phyloP scores from a whole-genome alignment of 1,284 basidiomycete species.

The Testicularia cyperi region DNA sequence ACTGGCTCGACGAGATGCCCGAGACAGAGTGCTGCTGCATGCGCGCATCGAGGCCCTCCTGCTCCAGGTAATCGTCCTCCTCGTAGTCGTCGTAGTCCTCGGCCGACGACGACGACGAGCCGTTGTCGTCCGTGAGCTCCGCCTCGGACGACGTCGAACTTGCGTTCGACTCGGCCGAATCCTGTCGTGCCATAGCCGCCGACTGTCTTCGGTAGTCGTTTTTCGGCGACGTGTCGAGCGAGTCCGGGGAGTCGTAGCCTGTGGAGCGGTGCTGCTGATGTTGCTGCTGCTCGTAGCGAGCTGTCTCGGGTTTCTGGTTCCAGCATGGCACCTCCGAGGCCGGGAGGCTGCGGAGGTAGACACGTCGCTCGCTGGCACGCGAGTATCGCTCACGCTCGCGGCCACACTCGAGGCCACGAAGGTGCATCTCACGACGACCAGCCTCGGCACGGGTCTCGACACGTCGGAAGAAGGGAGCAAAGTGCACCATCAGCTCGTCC shows the following conservation, averaged over 20 bases:
- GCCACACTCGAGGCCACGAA: constrained; percentile 56
- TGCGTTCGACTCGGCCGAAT: constrained; percentile 38
- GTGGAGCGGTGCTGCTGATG: constrained; percentile 28
- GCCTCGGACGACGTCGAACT: constrained; percentile 51
- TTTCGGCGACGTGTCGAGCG: constrained; percentile 24
- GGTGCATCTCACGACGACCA: constrained; percentile 57
- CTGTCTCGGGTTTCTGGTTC: constrained; percentile 44
- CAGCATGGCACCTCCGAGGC: constrained; percentile 55
- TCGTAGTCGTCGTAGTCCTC: constrained; percentile 55
- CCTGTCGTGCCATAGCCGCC: constrained; percentile 43
- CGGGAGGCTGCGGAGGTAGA: constrained; percentile 52
- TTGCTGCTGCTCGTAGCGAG: constrained; percentile 27
- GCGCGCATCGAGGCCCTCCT: constrained; percentile 37
- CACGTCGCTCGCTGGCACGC: constrained; percentile 54
- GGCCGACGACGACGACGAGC: constrained; percentile 52
- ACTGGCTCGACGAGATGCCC: constrained; percentile 16
- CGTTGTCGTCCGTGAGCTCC: constrained; percentile 58
- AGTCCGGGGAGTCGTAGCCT: constrained; percentile 32
- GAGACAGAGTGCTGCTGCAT: constrained; percentile 38
- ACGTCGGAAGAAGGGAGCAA: constrained; percentile 57
- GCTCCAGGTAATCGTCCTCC: constrained; percentile 50
- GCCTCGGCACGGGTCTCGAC: constrained; percentile 54
- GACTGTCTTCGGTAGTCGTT: constrained; percentile 10
- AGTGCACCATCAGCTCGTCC: constrained; percentile 58
- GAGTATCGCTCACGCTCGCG: constrained; percentile 56